These are phyloP conservation scores for Sarcomyxa edulis DNA, from an alignment of 768 basidiomycete species.

Conservation along the genomic window DNA sequence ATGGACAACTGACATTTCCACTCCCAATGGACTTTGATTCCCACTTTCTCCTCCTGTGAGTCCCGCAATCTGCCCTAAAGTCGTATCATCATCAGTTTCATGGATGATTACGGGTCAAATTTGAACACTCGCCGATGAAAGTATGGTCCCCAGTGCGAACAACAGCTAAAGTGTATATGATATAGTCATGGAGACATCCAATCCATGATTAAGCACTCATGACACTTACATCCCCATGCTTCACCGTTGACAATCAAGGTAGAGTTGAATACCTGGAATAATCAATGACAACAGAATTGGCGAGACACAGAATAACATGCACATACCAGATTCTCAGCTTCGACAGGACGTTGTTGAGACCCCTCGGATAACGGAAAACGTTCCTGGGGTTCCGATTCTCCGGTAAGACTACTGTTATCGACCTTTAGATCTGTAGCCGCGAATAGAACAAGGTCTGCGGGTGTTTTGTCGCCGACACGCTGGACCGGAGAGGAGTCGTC, in stretches of 20 bases:
- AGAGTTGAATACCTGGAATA: conserved; percentile 60
- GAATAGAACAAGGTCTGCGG: conserved; percentile 60
- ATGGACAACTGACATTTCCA: conserved; percentile 48
- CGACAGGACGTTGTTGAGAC: conserved; percentile 41
- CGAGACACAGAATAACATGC: neutral
- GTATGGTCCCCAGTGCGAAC: conserved; percentile 65
- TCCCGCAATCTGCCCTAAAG: conserved; percentile 58
- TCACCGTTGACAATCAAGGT: conserved; percentile 69
- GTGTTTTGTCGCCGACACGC: conserved; percentile 68
- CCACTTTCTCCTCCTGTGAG: conserved; percentile 61
- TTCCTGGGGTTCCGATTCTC: conserved; percentile 68
- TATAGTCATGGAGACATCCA: neutral
- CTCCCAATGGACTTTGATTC: conserved; percentile 59
- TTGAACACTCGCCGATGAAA: conserved; percentile 55
- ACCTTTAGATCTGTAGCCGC: conserved; percentile 60
- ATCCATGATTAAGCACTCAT: too few relatives aligned
- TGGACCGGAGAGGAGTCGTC: conserved; percentile 24
- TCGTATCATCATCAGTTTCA: too few relatives aligned
- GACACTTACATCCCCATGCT: conserved; percentile 54
- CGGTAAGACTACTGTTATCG: conserved; percentile 67
- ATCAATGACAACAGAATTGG: conserved; percentile 4
- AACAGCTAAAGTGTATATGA: conserved; percentile 39
- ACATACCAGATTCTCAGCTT: conserved; percentile 60
- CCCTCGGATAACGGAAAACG: conserved; percentile 44
- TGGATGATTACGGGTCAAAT: too few relatives aligned